Base-by-base conservation (phyloP, 2,329 filamentous ascomycete species). In the Pseudogymnoascus sp. region DNA sequence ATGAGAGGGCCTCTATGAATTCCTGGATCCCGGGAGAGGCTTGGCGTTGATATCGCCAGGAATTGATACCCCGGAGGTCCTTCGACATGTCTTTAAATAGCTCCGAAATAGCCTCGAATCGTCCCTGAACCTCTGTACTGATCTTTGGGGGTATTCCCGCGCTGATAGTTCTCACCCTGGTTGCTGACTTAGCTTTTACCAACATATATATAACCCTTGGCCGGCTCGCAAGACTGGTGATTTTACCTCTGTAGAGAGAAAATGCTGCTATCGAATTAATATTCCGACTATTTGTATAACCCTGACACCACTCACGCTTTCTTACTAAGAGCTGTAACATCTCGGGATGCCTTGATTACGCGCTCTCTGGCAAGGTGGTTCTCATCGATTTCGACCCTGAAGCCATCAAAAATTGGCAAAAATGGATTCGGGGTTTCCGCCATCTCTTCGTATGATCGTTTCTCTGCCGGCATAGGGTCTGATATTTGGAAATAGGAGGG, bases 291-390 rank as follows among this genome's bases (percentile, higher is more conserved):
- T 42, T 33, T 44, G 38, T 26, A 47, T 56, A 40, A 61, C 64
- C 40, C 13, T 37, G 19, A 37, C 6, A 56, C n/a, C 33, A 68
- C 81, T 77, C 76, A 96, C 92, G 97, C 96, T 79, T 97, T 99
- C 81, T 99, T 99, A 76, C 91, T 96, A 62, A 92, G 80, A 0
- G 91, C 92, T 6, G 95, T 99, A 64, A 99, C 90, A 74, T 99
- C 95, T 66, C 93, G 82, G 7, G 91, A 96, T 1, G 87, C 88
- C 79, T 97, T 99, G 72, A 96, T 90, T 69, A 96, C 86, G 62
- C 89, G 85, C 78, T 97, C 93, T 63, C 92, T 84, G 14, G 95
- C 87, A 76, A 97, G 95, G 75, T 99, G 91, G 74, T 97, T 93
- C 76, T 95, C 86, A 72, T 99, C 95, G 29, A 99, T 81, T 76